phyloP scores from a whole-genome alignment of 352 stramenopile species.

The Globisporangium barbulae region DNA sequence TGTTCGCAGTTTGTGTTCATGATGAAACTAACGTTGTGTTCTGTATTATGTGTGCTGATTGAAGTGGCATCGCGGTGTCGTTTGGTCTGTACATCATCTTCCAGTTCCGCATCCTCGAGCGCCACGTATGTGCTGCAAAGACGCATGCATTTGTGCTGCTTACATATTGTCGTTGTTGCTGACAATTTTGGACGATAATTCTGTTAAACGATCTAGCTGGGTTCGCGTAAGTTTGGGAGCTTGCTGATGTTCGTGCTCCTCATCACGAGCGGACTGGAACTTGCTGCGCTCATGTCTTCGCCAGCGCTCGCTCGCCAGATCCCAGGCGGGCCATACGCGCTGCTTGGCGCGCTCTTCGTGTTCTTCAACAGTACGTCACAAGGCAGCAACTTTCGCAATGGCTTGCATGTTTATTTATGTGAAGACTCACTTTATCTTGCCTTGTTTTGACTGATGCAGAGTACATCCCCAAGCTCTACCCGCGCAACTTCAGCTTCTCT shows the following conservation, averaged over 20 bases:
- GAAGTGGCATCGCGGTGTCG: slow-evolving; percentile 68
- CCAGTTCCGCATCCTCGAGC: slow-evolving; percentile 81
- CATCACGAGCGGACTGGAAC: slow-evolving; percentile 43
- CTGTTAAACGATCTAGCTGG: slow-evolving; percentile 39
- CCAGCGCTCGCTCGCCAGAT: slow-evolving; percentile 38
- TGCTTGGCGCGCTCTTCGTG: slow-evolving; percentile 68
- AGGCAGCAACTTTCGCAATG: not conserved
- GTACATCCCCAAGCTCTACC: slow-evolving; percentile 74
- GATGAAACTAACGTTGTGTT: not conserved
- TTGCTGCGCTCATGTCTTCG: slow-evolving; percentile 39
- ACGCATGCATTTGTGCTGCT: not conserved
- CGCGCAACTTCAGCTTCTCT: slow-evolving; percentile 52
- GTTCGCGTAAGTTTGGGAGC: slow-evolving; percentile 84
- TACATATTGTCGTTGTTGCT: not conserved
- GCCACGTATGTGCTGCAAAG: slow-evolving; percentile 30
- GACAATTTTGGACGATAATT: not conserved
- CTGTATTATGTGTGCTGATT: not conserved
- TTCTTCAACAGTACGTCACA: slow-evolving; percentile 71
- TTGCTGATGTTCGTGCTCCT: slow-evolving; percentile 61
- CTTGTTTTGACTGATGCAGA: slow-evolving; percentile 27
- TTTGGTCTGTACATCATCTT: slow-evolving; percentile 85
- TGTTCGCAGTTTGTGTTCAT: not conserved
- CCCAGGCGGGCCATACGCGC: slow-evolving; percentile 61
- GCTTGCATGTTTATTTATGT: not conserved
- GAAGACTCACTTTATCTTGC: not conserved